These are phyloP conservation scores for Lactifluus subvellereus DNA, from an alignment of 768 basidiomycete genomes.

Conservation along the genomic window DNA sequence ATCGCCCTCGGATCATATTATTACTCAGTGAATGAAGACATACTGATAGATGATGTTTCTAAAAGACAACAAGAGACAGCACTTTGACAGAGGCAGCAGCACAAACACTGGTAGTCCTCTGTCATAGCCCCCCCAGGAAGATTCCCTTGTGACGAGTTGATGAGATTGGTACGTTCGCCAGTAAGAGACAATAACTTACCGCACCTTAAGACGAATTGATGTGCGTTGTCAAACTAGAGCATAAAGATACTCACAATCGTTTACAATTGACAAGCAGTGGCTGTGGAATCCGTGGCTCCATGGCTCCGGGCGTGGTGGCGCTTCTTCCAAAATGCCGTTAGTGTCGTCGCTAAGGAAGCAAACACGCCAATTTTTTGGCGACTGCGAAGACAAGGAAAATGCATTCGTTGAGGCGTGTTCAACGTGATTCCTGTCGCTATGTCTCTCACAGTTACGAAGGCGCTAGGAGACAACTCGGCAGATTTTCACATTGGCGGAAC, in stretches of 20 bases:
- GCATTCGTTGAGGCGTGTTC: background rate
- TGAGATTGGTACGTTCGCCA: background rate
- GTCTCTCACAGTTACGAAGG: background rate
- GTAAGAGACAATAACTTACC: background rate
- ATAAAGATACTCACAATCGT: background rate
- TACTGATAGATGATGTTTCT: background rate
- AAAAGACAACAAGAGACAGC: background rate
- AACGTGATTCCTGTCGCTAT: background rate
- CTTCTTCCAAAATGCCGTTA: background rate
- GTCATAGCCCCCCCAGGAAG: background rate
- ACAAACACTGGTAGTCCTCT: background rate
- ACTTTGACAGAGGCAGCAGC: background rate
- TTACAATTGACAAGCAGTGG: background rate
- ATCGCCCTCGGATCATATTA: background rate
- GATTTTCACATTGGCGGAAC: background rate
- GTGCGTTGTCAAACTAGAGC: background rate
- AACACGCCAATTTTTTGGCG: background rate
- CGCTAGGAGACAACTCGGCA: background rate
- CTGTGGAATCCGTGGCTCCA: background rate
- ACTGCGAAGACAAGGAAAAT: background rate
- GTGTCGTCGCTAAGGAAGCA: background rate
- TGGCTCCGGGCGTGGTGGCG: background rate
- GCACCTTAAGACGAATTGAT: background rate
- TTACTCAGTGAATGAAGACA: background rate
- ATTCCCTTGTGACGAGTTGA: background rate